Conservation (phyloP, 768 basidiomycete genomes). For the Hemileccinum impolitum region DNA sequence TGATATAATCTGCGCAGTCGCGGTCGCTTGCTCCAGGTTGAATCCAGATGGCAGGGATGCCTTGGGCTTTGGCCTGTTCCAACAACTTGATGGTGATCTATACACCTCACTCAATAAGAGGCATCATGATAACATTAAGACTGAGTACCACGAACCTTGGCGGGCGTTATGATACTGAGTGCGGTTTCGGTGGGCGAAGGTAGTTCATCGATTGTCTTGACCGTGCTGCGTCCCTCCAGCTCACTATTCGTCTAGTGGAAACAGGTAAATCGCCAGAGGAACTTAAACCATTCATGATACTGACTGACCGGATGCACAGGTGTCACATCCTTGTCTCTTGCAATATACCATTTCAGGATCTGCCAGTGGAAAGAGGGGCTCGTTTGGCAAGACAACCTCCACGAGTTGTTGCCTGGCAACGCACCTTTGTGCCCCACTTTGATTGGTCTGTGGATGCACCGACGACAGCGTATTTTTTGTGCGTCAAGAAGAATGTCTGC, state of each 20-base stretch:
- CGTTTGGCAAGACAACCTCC: neutral
- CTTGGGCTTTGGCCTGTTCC: conserved; percentile 61
- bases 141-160: conserved; percentile 45
- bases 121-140: neutral
- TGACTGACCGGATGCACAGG: conserved; percentile 71
- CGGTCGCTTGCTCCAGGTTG: conserved; percentile 85
- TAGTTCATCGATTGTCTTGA: conserved; percentile 55
- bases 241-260: conserved; percentile 58
- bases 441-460: conserved; percentile 77
- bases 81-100: conserved; percentile 71
- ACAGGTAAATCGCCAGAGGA: neutral
- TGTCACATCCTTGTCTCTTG: conserved; percentile 53
- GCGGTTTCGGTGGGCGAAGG: conserved; percentile 62
- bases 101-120: neutral
- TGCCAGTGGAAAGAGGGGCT: conserved; percentile 32
- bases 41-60: conserved; percentile 77
- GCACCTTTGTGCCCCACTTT: conserved; percentile 77
- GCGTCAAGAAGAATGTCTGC: conserved; percentile 53
- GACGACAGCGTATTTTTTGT: conserved; percentile 69
- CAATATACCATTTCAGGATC: conserved; percentile 78
- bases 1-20: conserved; percentile 60
- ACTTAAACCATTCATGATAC: neutral
- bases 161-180: conserved; percentile 75
- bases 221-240: conserved; percentile 61
- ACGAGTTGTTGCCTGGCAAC: neutral